These are phyloP conservation scores for Phytophthora hibernalis DNA, from an alignment of 352 stramenopile species.

Conservation along the genomic window DNA sequence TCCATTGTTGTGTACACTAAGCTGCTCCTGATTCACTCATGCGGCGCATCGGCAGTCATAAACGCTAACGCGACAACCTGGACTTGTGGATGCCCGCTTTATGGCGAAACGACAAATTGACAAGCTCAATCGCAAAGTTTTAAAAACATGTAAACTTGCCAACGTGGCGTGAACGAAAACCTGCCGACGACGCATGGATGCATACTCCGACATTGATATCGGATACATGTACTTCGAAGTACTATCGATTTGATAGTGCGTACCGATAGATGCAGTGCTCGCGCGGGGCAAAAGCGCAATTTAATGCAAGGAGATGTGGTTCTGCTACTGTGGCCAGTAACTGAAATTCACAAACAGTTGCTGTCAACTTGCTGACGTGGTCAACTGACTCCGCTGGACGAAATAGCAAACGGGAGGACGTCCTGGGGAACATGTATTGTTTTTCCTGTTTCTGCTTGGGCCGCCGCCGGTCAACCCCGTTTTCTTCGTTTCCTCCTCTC, in stretches of 20 bases:
- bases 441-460: slow-evolving; percentile 25
- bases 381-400: slow-evolving; percentile 24
- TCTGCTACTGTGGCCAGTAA: slow-evolving; percentile 24
- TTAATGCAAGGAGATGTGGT: no score
- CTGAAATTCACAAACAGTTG: slow-evolving; percentile 1
- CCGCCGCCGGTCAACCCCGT: not conserved
- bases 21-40: no score
- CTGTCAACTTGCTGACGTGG: slow-evolving; percentile 2
- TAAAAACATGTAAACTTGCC: no score
- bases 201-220: no score
- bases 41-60: no score
- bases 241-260: no score
- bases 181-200: not conserved
- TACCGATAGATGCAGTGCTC: no score
- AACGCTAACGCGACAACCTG: no score
- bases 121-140: no score
- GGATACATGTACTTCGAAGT: no score
- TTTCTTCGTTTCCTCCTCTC: not conserved
- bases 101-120: not conserved
- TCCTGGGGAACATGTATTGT: slow-evolving; percentile 34
- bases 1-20: no score
- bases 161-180: slow-evolving; percentile 21
- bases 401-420: slow-evolving; percentile 15
- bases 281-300: not conserved
- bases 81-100: not conserved